Evolutionary conservation across 305 asterid species (phyloP).

Genomic region (Solanum aculeatissimum): DNA sequence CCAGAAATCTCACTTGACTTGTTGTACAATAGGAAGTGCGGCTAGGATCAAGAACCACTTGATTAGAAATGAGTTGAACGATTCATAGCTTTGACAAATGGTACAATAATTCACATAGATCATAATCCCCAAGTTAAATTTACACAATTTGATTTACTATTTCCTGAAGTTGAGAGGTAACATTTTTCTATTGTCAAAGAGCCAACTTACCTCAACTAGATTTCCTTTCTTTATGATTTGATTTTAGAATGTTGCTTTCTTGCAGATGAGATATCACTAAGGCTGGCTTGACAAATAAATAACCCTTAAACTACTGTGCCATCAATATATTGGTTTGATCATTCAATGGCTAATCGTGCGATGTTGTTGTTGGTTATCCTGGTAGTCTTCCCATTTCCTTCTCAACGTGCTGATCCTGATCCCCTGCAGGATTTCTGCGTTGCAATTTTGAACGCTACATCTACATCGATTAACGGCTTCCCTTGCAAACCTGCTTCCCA

Average conservation of each 20-base stretch:
- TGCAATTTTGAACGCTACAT: conserved; percentile 13
- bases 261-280: not conserved
- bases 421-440: conserved; percentile 56
- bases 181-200: not conserved
- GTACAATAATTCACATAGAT: not conserved
- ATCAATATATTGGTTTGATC: not conserved
- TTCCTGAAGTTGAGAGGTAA: not conserved
- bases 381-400: conserved; percentile 13
- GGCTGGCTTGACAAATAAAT: not conserved
- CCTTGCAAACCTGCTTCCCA: conserved; percentile 41
- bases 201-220: not conserved
- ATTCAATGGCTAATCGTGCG: not conserved
- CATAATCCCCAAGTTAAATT: not conserved
- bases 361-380: not conserved
- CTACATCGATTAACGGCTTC: conserved; percentile 24
- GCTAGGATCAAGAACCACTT: not conserved
- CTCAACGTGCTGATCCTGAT: conserved; percentile 39
- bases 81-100: not conserved
- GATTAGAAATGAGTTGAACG: not conserved
- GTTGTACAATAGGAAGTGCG: not conserved
- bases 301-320: not conserved
- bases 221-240: not conserved
- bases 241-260: not conserved
- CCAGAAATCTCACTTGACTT: not conserved
- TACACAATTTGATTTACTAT: not conserved